A percentile compares a stretch with the other conserved stretches of the same genome.
Conservation (phyloP, 805 yeast genomes). For the Candida alai region DNA sequence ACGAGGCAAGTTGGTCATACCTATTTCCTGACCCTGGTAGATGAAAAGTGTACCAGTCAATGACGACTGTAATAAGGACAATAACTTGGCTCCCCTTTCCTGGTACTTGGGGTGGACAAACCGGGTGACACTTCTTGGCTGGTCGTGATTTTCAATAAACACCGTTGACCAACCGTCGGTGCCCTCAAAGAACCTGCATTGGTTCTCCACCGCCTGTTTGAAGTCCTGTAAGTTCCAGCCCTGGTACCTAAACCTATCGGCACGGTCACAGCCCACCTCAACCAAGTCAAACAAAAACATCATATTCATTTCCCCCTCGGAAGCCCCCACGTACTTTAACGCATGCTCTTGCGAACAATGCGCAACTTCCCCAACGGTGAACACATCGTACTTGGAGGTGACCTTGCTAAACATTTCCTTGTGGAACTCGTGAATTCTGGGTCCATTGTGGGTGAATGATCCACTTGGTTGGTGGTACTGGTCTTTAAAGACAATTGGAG, state of each 20-base stretch:
- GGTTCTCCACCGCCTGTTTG: conserved; percentile 35
- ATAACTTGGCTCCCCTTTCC: conserved; percentile 43
- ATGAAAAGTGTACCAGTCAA: conserved; percentile 54
- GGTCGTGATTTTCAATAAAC: conserved; percentile 58
- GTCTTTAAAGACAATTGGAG: conserved; percentile 43
- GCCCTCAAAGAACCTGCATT: conserved; percentile 37
- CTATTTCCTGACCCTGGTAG: conserved; percentile 62
- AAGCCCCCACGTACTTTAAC: conserved; percentile 40
- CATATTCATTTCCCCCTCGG: conserved; percentile 35
- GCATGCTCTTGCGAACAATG: conserved; percentile 38
- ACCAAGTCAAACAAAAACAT: conserved; percentile 30
- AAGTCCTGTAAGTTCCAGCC: conserved; percentile 37
- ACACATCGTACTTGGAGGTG: conserved; percentile 44
- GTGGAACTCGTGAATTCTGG: conserved; percentile 56
- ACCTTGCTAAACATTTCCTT: conserved; percentile 46
- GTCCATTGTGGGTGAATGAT: conserved; percentile 39
- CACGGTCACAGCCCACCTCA: conserved; percentile 33
- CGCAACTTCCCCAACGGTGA: conserved; percentile 59
- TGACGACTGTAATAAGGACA: conserved; percentile 42
- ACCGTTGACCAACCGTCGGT: conserved; percentile 57
- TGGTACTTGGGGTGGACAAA: conserved; percentile 42
- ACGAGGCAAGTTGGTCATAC: conserved; percentile 47
- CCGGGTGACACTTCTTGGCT: conserved; percentile 50
- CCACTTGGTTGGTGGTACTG: conserved; percentile 37
- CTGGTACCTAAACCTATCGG: conserved; percentile 31